Conservation (phyloP, 2,329 filamentous ascomycete genomes). For the Hymenoscyphus fraxineus region DNA sequence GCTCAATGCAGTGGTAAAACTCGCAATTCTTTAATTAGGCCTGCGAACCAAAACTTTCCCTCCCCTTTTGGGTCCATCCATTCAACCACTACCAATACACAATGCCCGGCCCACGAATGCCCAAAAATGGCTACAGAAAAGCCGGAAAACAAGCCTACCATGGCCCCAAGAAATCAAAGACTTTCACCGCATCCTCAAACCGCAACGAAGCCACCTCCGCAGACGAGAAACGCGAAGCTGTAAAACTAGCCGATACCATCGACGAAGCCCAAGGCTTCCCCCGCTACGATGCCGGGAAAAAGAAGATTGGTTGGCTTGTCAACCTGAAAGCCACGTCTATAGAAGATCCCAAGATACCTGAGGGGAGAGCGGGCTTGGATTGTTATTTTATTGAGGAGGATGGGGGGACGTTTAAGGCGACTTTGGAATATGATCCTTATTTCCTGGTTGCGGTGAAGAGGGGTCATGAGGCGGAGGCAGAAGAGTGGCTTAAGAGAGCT, state of each 20-base stretch:
- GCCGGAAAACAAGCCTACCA: constrained; percentile 66
- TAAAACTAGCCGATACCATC: constrained; percentile 77
- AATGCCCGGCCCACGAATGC: constrained; percentile 57
- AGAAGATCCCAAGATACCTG: constrained; percentile 76
- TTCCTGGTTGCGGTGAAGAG: constrained; percentile 88
- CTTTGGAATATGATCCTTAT: constrained; percentile 93
- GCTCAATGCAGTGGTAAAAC: neutral
- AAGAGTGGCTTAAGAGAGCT: constrained; percentile 86
- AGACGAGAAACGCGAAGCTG: constrained; percentile 88
- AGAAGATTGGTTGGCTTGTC: constrained; percentile 83
- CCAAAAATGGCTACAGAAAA: constrained; percentile 64
- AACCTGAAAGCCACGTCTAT: constrained; percentile 90
- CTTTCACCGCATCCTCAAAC: constrained; percentile 69
- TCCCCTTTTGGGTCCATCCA: neutral
- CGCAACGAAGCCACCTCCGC: constrained; percentile 82
- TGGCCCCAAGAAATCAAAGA: constrained; percentile 65
- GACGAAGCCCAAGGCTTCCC: constrained; percentile 94
- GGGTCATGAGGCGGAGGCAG: constrained; percentile 85
- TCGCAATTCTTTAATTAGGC: constrained; percentile 32
- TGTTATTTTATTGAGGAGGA: constrained; percentile 96
- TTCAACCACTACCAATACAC: constrained; percentile 28
- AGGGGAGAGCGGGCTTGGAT: constrained; percentile 85
- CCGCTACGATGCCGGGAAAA: constrained; percentile 82
- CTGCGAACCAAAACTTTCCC: constrained; percentile 13
- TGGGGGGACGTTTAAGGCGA: constrained; percentile 84